Evolutionary conservation across 805 yeast genomes (phyloP).

Genomic region (Saccharomycopsis sp.): DNA sequence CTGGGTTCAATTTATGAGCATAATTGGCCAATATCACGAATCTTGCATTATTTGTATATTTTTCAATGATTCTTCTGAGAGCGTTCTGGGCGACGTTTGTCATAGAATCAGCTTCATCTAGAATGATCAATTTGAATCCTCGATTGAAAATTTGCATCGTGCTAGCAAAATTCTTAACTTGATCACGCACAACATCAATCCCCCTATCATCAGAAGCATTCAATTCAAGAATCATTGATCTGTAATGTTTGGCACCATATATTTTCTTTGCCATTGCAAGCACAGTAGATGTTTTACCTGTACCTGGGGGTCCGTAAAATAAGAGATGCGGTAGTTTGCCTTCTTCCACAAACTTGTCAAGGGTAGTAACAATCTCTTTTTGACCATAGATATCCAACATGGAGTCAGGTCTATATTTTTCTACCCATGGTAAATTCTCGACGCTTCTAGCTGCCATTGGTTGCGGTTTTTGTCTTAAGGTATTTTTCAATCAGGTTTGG

Average conservation of each 20-base stretch:
- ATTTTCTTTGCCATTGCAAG: slow-evolving; percentile 82
- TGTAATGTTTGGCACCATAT: slow-evolving; percentile 69
- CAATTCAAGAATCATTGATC: slow-evolving; percentile 86
- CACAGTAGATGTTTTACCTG: slow-evolving; percentile 87
- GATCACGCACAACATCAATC: slow-evolving; percentile 95
- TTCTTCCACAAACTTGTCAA: slow-evolving; percentile 74
- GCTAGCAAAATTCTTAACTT: slow-evolving; percentile 91
- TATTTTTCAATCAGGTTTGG: too few relatives aligned
- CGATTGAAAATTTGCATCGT: slow-evolving; percentile 86
- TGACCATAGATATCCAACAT: slow-evolving; percentile 91
- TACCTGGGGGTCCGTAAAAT: slow-evolving; percentile 94
- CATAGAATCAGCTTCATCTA: slow-evolving; percentile 97
- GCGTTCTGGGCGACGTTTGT: slow-evolving; percentile 83
- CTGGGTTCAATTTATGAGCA: slow-evolving; percentile 93
- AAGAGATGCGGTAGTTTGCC: slow-evolving; percentile 85
- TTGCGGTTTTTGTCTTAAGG: too few relatives aligned
- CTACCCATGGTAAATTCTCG: slow-evolving; percentile 81
- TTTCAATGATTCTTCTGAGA: slow-evolving; percentile 72
- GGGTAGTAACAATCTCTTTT: slow-evolving; percentile 60
- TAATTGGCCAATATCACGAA: slow-evolving; percentile 94
- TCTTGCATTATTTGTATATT: slow-evolving; percentile 89
- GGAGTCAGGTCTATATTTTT: slow-evolving; percentile 83
- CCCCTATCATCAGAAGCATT: slow-evolving; percentile 98
- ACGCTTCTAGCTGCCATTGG: slow-evolving; percentile 17
- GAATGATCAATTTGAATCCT: slow-evolving; percentile 83